A percentile compares a stretch with the other conserved stretches of the same genome.
Conservation (phyloP, 257 asterid species). For the Solanum pennellii region DNA sequence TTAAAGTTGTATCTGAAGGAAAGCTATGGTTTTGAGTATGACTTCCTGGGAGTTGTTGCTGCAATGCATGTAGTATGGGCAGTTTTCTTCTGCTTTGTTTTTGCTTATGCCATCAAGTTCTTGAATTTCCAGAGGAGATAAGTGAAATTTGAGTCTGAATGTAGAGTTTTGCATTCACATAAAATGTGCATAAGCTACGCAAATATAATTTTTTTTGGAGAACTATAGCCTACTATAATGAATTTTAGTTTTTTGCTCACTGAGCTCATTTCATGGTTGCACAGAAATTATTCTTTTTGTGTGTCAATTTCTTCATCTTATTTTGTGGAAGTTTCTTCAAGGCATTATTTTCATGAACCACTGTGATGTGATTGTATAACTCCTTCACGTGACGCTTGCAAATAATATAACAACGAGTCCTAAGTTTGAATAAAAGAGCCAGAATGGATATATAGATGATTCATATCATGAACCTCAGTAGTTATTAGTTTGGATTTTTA, state of each 20-base stretch:
- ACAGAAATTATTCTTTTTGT: background rate
- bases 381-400: background rate
- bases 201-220: background rate
- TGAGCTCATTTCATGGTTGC: background rate
- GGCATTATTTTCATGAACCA: background rate
- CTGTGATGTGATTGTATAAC: background rate
- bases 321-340: background rate
- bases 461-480: background rate
- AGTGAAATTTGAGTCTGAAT: background rate
- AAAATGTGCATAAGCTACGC: background rate
- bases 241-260: background rate
- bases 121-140: conserved; percentile 71
- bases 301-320: background rate
- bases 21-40: conserved; percentile 38
- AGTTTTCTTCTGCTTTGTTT: conserved; percentile 45
- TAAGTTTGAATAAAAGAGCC: background rate
- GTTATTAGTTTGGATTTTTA: background rate
- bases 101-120: conserved; percentile 61
- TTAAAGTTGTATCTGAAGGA: conserved; percentile 32
- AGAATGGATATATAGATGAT: background rate
- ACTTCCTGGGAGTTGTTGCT: conserved; percentile 66
- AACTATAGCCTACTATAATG: background rate
- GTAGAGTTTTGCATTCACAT: background rate
- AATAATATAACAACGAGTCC: background rate
- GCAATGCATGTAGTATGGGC: conserved; percentile 62